A percentile compares a stretch with the other conserved stretches of the same genome.
phyloP scores from a whole-genome alignment of 495 filamentous ascomycete species.

The Geoglossum glabrum region DNA sequence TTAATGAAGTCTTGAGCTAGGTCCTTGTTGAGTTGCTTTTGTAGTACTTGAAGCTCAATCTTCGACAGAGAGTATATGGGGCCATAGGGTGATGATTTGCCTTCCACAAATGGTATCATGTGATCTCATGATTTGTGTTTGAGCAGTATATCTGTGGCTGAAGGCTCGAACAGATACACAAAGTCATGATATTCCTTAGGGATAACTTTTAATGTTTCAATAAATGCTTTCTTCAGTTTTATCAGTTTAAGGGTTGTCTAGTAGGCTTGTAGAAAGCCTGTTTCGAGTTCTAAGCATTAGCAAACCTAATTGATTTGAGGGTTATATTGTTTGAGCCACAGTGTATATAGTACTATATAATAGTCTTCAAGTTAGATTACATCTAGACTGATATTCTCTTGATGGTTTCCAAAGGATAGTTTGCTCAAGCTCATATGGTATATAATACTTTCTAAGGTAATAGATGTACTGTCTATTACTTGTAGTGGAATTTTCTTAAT shows the following conservation, averaged over 20 bases:
- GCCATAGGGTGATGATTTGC: neutral
- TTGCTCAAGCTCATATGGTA: neutral
- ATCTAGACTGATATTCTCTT: neutral
- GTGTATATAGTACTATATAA: neutral
- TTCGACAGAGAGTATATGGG: neutral
- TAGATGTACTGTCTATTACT: neutral
- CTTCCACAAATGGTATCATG: neutral
- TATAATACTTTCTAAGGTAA: neutral
- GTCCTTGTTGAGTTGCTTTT: neutral
- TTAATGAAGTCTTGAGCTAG: neutral
- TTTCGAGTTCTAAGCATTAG: no score
- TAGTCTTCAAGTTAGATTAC: neutral
- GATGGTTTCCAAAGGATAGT: neutral
- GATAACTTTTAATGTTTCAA: neutral
- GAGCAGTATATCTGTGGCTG: neutral
- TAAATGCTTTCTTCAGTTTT: no score
- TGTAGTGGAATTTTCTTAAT: neutral
- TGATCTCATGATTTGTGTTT: neutral
- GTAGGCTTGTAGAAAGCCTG: neutral
- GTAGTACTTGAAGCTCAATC: neutral
- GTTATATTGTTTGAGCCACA: neutral
- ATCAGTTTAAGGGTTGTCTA: neutral
- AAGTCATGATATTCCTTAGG: neutral
- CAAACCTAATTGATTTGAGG: neutral
- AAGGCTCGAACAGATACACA: neutral